Percentiles rank a stretch among this genome's conserved stretches.
Evolutionary conservation across 2,329 filamentous ascomycete species (phyloP).

Genomic region (Calonectria crousiana): DNA sequence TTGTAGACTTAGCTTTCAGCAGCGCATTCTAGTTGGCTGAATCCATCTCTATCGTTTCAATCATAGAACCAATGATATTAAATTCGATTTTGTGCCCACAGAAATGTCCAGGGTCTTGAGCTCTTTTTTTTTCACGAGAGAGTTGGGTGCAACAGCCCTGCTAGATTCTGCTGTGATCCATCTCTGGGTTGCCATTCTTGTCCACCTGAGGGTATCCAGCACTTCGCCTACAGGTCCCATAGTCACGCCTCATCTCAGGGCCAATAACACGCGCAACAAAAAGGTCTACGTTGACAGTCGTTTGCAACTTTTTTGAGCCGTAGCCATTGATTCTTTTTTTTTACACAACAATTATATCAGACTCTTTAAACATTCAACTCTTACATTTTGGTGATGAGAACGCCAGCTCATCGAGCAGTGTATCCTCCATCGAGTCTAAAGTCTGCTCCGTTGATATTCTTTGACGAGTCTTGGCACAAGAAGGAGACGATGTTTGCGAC

Average conservation of each 20-base stretch:
- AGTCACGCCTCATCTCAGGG: too few species aligned
- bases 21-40: not conserved
- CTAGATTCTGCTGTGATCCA: too few species aligned
- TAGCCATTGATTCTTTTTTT: too few species aligned
- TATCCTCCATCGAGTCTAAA: slow-evolving; percentile 18
- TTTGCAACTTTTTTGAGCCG: too few species aligned
- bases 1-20: not conserved
- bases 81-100: not conserved
- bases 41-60: not conserved
- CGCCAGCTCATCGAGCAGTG: slow-evolving; percentile 7
- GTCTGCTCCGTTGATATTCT: slow-evolving; percentile 14
- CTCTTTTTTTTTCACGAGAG: too few species aligned
- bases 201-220: too few species aligned
- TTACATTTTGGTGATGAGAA: not conserved
- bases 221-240: too few species aligned
- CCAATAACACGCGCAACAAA: too few species aligned
- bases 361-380: not conserved
- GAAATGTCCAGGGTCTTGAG: too few species aligned
- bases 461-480: slow-evolving; percentile 14
- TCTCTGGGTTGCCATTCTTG: too few species aligned
- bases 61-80: not conserved
- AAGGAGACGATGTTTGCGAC: slow-evolving; percentile 13
- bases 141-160: too few species aligned
- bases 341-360: not conserved
- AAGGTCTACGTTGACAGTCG: too few species aligned